These are phyloP conservation scores for Henningerozyma blattae DNA, from an alignment of 805 yeast genomes.

Conservation along the genomic window DNA sequence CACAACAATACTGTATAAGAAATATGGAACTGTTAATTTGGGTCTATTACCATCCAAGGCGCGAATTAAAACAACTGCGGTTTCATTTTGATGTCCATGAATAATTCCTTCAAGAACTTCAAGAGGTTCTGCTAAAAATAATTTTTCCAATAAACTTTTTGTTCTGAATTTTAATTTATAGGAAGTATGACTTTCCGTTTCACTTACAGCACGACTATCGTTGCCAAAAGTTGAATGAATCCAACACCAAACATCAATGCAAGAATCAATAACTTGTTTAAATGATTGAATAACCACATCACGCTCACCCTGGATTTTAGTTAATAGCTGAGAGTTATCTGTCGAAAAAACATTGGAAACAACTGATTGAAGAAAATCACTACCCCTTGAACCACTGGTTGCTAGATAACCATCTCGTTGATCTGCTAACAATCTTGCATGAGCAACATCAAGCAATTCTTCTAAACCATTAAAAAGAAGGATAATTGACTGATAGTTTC, in stretches of 20 bases:
- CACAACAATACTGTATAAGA: constrained; percentile 32
- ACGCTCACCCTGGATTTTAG: constrained; percentile 32
- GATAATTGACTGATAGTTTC: constrained; percentile 34
- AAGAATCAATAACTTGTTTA: constrained; percentile 41
- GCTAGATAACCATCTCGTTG: constrained; percentile 17
- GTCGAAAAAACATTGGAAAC: constrained; percentile 25
- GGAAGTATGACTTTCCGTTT: constrained; percentile 31
- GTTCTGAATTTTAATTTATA: constrained; percentile 58
- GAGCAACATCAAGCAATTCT: constrained; percentile 46
- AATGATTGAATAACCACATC: constrained; percentile 50
- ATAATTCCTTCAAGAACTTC: constrained; percentile 64
- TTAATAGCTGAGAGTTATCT: constrained; percentile 27
- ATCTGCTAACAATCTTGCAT: constrained; percentile 36
- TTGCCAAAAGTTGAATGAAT: constrained; percentile 10
- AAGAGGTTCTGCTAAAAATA: constrained; percentile 56
- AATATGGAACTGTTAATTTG: constrained; percentile 55
- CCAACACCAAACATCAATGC: constrained; percentile 65
- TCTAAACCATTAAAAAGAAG: constrained; percentile 48
- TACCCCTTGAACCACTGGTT: constrained; percentile 4
- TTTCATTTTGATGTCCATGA: constrained; percentile 17
- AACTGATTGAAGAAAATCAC: constrained; percentile 23
- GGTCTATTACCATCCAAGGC: constrained; percentile 79
- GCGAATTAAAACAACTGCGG: constrained; percentile 32
- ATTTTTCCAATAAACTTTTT: constrained; percentile 48
- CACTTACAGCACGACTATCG: constrained; percentile 1